Base-by-base conservation (phyloP, 108 stramenopile genomes). In the Pseudonitzschia delicatissima region DNA sequence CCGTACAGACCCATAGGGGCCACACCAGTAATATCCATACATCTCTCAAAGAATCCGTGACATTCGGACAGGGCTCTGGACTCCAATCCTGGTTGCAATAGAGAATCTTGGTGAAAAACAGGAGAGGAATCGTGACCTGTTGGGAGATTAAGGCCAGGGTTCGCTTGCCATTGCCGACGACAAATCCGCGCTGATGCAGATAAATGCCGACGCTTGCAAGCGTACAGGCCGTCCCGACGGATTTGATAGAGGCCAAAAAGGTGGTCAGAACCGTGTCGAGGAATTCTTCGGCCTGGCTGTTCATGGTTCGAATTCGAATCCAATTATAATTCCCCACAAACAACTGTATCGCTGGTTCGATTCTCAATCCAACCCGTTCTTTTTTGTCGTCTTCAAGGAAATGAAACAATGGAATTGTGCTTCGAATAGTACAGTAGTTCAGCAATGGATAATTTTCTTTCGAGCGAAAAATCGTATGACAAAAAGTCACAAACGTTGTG, bases 21-120 rank as follows among this genome's bases (percentile, higher is more conserved):
- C 90, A 94, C 2, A 89, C 42, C 9, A 88, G 52, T 12, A 94
- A 73, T 12, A 90, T 64, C 87, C 90, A 88, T 9, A 88, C 63
- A 67, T 90, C 77, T 20, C 71, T 40, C 8, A 94, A 45, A 20
- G 68, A 72, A 29, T 79, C 49, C 3, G 83, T 86, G 0, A 91
- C 82, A 39, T 86, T 77, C 4, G 90, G 90, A 68, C 93, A 94
- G 4, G 71, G 67, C 18, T 78, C 77, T 17, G 32, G 45, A 39
- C 57, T 69, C 69, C 79, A 81, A 72, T 84, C 80, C 57, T 81
- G 82, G 62, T 81, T 88, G 72, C 93, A 94, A 50, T 88, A 81
- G n/a, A 91, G 76, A 58, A 91, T 94, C 48, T 91, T 94, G 18
- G 93, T 86, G 66, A 91, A 94, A 9, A 94, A 68, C 36, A 94